Base-by-base conservation (phyloP, 495 filamentous ascomycete genomes). In the Halenospora varia region DNA sequence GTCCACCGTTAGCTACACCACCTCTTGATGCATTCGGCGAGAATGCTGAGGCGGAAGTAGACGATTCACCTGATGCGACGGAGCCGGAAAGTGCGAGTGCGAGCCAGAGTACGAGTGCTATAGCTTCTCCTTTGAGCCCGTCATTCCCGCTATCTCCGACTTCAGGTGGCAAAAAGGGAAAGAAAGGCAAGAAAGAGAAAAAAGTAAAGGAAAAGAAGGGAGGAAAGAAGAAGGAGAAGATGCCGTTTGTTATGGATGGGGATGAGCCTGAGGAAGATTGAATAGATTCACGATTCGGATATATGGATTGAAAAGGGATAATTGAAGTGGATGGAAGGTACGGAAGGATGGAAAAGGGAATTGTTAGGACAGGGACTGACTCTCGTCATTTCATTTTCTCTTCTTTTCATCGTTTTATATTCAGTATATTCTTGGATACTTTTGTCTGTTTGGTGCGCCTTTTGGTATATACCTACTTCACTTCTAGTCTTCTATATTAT, bases 151-250 rank as follows among this genome's bases (percentile, higher is more conserved):
- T 19, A 15, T 13, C 2, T 42, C 25, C 15, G n/a, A n/a, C n/a
- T n/a, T n/a, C n/a, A 17, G 44, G 4, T 10, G 18, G 35, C 1
- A 3, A 15, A 6, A 29, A 17, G 10, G 53, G 53, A 3, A 55
- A 55, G 23, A 55, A 55, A 18, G 53, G 53, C 4, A 55, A 55
- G 42, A 55, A 48, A 13, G 53, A 17, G 15, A 55, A 48, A 42
- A 53, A 53, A 13, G 50, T 39, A n/a, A 53, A 53, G n/a, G 50
- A 53, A n/a, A 53, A 53, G 50, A 29, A 25, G 53, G 19, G 2
- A n/a, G 48, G 48, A 42, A 55, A 25, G 13, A 42, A 55, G 47
- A 49, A 49, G 20, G 47, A 55, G 53, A 55, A 55, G 4, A 23
- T 25, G 19, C 41, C 19, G 1, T 55, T 55, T 46, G 17, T 22